These are phyloP conservation scores for Penicillium capsulatum DNA, from an alignment of 2,329 filamentous ascomycete genomes.

Conservation along the genomic window DNA sequence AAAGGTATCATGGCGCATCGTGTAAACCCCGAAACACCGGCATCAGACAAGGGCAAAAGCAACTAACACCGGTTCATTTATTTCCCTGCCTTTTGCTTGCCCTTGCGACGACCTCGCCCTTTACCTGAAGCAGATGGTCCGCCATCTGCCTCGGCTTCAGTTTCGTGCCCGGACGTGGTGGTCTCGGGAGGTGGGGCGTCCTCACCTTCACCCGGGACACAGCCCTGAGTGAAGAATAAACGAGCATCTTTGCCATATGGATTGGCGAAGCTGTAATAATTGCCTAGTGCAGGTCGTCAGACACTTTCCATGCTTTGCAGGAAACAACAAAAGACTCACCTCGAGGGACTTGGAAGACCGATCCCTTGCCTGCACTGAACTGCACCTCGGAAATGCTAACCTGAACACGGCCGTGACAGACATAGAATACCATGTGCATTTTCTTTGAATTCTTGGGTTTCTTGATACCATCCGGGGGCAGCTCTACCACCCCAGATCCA, in stretches of 20 bases:
- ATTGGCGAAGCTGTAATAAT: slow-evolving; percentile 89
- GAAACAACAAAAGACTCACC: slow-evolving; percentile 71
- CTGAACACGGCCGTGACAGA: slow-evolving; percentile 74
- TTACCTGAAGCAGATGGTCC: slow-evolving; percentile 8
- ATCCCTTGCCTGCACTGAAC: slow-evolving; percentile 82
- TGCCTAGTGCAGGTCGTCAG: slow-evolving; percentile 57
- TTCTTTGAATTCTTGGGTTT: slow-evolving; percentile 84
- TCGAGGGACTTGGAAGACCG: slow-evolving; percentile 91
- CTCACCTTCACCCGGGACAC: slow-evolving; percentile 49
- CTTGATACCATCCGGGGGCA: slow-evolving; percentile 79
- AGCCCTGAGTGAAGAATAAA: slow-evolving; percentile 90
- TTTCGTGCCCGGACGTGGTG: slow-evolving; percentile 21
- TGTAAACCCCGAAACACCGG: slow-evolving; percentile 8
- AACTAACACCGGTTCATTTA: slow-evolving; percentile 2
- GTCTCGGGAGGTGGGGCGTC: slow-evolving; percentile 23
- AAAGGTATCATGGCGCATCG: slow-evolving; percentile 19
- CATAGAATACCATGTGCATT: slow-evolving; percentile 97
- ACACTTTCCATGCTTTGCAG: too few relatives aligned
- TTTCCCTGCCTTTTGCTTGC: slow-evolving; percentile 31
- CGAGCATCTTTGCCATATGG: slow-evolving; percentile 66
- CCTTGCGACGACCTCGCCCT: slow-evolving; percentile 28
- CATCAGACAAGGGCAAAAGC: slow-evolving; percentile 1
- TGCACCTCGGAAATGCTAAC: slow-evolving; percentile 58
- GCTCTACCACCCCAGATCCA: slow-evolving; percentile 82
- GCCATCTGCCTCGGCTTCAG: slow-evolving; percentile 15